Conservation (phyloP, 768 basidiomycete species). For the Amanita brunnescens region DNA sequence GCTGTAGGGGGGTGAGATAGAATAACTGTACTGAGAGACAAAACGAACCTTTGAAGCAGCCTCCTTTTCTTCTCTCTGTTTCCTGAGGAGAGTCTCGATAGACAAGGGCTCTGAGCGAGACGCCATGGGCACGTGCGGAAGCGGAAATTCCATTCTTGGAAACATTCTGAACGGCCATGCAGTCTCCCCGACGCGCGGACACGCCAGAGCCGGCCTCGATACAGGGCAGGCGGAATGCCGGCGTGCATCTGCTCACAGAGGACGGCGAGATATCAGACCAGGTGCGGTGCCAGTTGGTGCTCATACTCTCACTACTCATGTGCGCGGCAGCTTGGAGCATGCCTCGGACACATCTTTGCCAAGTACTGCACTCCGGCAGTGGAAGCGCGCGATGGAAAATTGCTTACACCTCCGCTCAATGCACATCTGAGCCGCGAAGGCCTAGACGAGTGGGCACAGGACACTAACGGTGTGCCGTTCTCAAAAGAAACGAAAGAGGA, state of each 20-base stretch:
- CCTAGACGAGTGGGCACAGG: slow-evolving; percentile 67
- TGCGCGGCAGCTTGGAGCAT: slow-evolving; percentile 47
- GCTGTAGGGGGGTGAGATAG: slow-evolving; percentile 37
- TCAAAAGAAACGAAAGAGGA: slow-evolving; percentile 72
- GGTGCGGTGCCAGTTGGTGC: slow-evolving; percentile 23
- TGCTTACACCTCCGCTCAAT: slow-evolving; percentile 41
- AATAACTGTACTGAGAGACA: not conserved
- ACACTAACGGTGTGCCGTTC: slow-evolving; percentile 80
- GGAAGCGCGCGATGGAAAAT: slow-evolving; percentile 13
- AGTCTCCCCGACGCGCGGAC: slow-evolving; percentile 40
- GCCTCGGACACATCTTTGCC: slow-evolving; percentile 69
- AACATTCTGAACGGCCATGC: slow-evolving; percentile 11
- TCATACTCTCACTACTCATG: not conserved
- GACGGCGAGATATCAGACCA: slow-evolving; percentile 61
- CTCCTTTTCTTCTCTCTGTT: slow-evolving; percentile 84
- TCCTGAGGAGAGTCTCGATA: slow-evolving; percentile 78
- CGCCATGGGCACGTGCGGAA: slow-evolving; percentile 25
- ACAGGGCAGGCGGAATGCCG: slow-evolving; percentile 49
- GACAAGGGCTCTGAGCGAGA: slow-evolving; percentile 67
- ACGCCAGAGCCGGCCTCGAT: slow-evolving; percentile 55
- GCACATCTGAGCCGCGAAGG: slow-evolving; percentile 54
- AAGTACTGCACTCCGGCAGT: slow-evolving; percentile 59
- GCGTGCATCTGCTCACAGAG: slow-evolving; percentile 54
- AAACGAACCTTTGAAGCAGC: slow-evolving; percentile 74
- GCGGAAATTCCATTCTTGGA: slow-evolving; percentile 7